Base-by-base conservation (phyloP, 805 yeast species). In the Hanseniaspora lindneri region DNA sequence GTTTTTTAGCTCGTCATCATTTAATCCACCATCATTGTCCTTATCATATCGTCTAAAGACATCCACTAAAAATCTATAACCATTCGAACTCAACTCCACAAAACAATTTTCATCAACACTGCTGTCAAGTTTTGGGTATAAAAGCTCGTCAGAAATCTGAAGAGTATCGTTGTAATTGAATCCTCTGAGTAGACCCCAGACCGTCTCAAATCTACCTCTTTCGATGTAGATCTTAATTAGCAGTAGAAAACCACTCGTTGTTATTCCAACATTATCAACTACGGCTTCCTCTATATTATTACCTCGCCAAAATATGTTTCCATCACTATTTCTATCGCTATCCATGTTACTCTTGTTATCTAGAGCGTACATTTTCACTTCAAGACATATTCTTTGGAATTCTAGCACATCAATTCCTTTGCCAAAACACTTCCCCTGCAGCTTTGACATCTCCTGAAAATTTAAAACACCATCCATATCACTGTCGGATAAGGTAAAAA, bases 21-120 rank as follows among this genome's bases (percentile, higher is more conserved):
- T 83, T 48, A 92, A 68, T 0, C 97, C 97, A 29, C 99, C 99
- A 61, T 92, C 99, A 58, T 92, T 92, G 61, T 92, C 98, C 58
- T 80, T 80, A 60, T 92, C 99, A 58, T 84, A 92, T 46, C 83
- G 70, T 9, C 89, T 63, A 58, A 92, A 92, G 39, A 92, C 64
- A 58, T 92, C 97, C 7, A 92, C 97, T 49, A 92, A 69, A 60
- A 92, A 92, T 53, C 92, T 68, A 62, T 89, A 89, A 0, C 98
- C 99, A 10, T 76, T 74, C 1, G 97, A 97, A 51, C 95, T 81
- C 42, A 92, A 68, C 59, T 92, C 99, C 2, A 89, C 95, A 60
- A 87, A 83, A 19, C 43, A 37, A 6, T 40, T 39, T 1, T 94
- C 73, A 37, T 76, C 72, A 2, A 72, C 70, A 3, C 85, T 79